Base-by-base conservation (phyloP, 2,329 filamentous ascomycete species). In the Whalleya microplaca region DNA sequence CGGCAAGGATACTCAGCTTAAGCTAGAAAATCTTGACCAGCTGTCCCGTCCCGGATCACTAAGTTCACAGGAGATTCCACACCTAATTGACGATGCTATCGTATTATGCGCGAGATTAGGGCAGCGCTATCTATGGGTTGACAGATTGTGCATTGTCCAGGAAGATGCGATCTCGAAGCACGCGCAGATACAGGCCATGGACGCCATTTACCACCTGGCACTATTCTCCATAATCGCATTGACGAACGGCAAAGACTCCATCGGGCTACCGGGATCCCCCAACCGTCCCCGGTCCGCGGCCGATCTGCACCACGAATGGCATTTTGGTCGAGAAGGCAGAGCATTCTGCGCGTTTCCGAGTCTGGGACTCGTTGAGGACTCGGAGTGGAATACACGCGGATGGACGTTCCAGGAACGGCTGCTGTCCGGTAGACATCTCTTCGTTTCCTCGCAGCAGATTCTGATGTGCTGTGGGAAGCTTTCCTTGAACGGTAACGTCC, bases 71-170 rank as follows among this genome's bases (percentile, higher is more conserved):
- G 41, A 44, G 21, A 41, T 58, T 5, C 56, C 56, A 6, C 43
- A 48, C 19, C 44, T 52, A 1, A 49, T 58, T 20, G 21, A 32
- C 3, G 52, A 58, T 48, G 52, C 48, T 49, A 53, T 53, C 21
- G 6, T 50, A 42, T 19, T 56, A 20, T 53, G 49, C 32, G 6
- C 20, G 16, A 46, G 51, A 23, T 27, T 59, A 32, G 48, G 48
- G 20, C 32, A 53, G 19, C 41, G 41, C 16, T 59, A 59, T 53
- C 45, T 59, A 20, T 56, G 48, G 56, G 48, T 56, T 19, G 53
- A 56, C 27, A 50, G 48, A 2, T 48, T 59, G 29, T 53, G 48
- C 42, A 56, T 59, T 21, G 49, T 53, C 7, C 53, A 59, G 19
- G 46, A 56, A 16, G 53, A 59, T 16, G 20, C 45, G n/a, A 41